These are phyloP conservation scores for Acer saccharum DNA, from an alignment of 345 rosid genomes.

Conservation along the genomic window DNA sequence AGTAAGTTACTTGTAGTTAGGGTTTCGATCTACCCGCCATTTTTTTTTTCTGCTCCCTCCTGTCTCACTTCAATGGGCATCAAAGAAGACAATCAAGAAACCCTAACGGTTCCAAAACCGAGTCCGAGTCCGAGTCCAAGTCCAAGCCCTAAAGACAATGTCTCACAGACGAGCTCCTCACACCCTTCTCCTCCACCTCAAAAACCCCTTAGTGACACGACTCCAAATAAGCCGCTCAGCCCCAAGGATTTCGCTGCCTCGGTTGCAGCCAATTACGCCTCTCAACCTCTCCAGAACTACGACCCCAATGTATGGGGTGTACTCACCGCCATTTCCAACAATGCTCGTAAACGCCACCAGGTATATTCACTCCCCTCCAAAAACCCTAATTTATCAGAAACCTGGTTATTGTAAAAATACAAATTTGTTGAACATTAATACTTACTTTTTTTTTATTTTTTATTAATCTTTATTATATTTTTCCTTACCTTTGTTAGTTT, in stretches of 20 bases:
- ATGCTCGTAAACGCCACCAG: conserved; percentile 82
- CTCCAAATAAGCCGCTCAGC: conserved; percentile 38
- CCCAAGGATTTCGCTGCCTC: conserved; percentile 55
- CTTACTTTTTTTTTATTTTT: not conserved
- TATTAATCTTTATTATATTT: too few species aligned
- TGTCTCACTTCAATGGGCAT: conserved; percentile 31
- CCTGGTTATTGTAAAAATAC: not conserved
- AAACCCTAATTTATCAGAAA: conserved; percentile 19
- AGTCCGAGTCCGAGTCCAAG: conserved; percentile 31
- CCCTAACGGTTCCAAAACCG: conserved; percentile 27
- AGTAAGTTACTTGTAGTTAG: conserved; percentile 16
- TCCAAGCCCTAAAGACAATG: conserved; percentile 24
- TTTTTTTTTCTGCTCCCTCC: not conserved
- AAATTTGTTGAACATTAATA: not conserved
- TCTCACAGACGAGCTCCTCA: conserved; percentile 33
- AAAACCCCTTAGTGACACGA: conserved; percentile 28
- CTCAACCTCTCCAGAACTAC: conserved; percentile 67
- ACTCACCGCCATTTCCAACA: conserved; percentile 81
- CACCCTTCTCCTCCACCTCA: conserved; percentile 11
- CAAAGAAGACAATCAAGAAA: conserved; percentile 30
- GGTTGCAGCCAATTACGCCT: conserved; percentile 60
- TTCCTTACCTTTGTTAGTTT: too few species aligned
- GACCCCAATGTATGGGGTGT: conserved; percentile 87
- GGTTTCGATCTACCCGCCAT: conserved; percentile 61
- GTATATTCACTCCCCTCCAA: conserved; percentile 25